Evolutionary conservation across 1,139 yeast species (phyloP), one percentile per base, ranked within the genome.

Genomic region (Geotrichum australiense): DNA sequence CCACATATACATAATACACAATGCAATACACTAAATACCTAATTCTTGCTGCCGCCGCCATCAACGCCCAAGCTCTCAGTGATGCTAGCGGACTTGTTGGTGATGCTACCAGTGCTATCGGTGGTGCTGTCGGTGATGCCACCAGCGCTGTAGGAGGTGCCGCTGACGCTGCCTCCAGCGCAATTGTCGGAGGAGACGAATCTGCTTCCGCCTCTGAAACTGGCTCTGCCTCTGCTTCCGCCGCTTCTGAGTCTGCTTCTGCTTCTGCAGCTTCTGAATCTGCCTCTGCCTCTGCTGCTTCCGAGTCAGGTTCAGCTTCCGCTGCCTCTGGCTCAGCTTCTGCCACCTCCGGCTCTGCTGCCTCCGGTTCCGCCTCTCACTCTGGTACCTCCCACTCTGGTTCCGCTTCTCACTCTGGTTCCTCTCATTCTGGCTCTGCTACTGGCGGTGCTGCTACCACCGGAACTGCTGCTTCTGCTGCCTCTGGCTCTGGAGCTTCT

Each of bases 31-130:
- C 40, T 21, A 14, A 16, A 7, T n/a, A 29, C 3, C 15, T 28
- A 15, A 11, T 38, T 16, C 12, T 42, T 6, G 36, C 42, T 15
- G 31, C 30, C 20, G 33, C 42, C 16, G 27, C 39, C 30, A 34
- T 22, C 21, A 29, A 35, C 14, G 42, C 39, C 15, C 42, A 42
- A 16, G 12, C 23, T 19, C 24, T 24, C 18, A 21, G 27, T 32
- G 22, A 12, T 15, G 37, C 18, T 25, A 12, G 22, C 14, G 3
- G 18, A 23, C 12, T 37, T 36, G 6, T 30, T 29, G 16, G 11
- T 24, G 26, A 28, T 31, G 35, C 24, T n/a, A n/a, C 28, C 14
- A 30, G 20, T 6, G 36, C 23, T 8, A 31, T 16, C 12, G n/a
- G 32, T 14, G 31, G 37, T 15, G 10, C 27, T 14, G 32, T 25